Base-by-base conservation (phyloP, 2,329 filamentous ascomycete species). In the Colletotrichum sublineola region DNA sequence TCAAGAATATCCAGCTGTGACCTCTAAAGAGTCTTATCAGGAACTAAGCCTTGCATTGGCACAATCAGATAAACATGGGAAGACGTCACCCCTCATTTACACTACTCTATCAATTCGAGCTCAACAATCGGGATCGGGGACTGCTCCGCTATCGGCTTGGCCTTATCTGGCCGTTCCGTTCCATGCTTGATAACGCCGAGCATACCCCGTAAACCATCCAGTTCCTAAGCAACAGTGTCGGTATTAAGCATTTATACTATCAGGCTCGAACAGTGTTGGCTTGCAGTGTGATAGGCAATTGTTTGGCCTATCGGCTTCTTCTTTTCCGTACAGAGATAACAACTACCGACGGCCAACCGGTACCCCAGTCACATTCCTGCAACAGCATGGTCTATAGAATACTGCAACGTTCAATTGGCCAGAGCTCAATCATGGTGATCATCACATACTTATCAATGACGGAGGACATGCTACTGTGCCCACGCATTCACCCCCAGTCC, bases 271-370 rank as follows among this genome's bases (percentile, higher is more conserved):
- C 29, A 36, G 14, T n/a, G 33, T 20, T 29, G 5, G 29, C n/a
- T 24, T 18, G 31, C 61, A 40, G n/a, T 33, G 14, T 3, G 7
- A 42, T 63, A 20, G 61, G 61, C 20, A 40, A 29, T 31, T 31
- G 5, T 18, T 24, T 52, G 33, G 36, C 67, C 36, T 57, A 29
- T 71, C 68, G 68, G 68, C 55, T 36, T 42, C 31, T 67, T 71
- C 40, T 71, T 36, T 62, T 33, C 68, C 68, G 63, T 14, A n/a
- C 5, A 14, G 38, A 71, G 68, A 71, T 71, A 71, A 71, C 68
- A 57, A 63, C 20, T 68, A 44, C 57, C 68, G 57, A 69, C 11
- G 40, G 31, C 50, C 40, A 53, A 55, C 50, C 48, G 33, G 31
- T 9, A 36, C 42, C 42, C 63, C 33, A 6, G 57, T 63, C 68